Conservation (phyloP, 2,329 filamentous ascomycete species). For the Pestalotiopsis sp. region DNA sequence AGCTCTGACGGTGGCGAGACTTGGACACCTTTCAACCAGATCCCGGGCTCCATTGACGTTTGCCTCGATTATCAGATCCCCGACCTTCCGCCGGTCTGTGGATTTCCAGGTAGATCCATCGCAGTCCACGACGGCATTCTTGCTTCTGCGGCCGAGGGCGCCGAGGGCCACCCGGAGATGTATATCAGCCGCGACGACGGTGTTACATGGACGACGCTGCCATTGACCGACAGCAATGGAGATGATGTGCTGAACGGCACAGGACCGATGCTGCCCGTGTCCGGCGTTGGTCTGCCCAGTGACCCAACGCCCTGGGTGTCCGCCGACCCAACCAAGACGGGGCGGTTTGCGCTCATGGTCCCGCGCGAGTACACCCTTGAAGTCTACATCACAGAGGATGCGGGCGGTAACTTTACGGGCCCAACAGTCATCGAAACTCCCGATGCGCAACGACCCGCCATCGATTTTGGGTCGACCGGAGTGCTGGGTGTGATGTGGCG, state of each 20-base stretch:
- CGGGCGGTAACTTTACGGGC: background rate
- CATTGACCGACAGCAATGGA: background rate
- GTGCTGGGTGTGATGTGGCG: slow-evolving; percentile 2
- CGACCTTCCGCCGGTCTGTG: background rate
- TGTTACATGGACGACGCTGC: background rate
- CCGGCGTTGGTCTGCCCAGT: background rate
- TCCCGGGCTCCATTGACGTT: background rate
- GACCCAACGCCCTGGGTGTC: slow-evolving; percentile 2
- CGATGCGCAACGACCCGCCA: background rate
- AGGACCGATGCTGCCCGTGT: background rate
- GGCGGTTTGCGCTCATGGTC: background rate
- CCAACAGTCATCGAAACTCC: background rate
- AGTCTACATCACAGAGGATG: background rate
- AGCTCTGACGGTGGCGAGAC: slow-evolving; percentile 1
- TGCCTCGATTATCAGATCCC: background rate
- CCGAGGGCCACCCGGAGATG: background rate
- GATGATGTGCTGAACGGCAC: background rate
- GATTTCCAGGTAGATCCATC: background rate
- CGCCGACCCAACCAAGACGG: background rate
- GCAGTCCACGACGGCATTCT: slow-evolving; percentile 1
- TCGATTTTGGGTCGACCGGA: background rate
- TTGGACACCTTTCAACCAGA: background rate
- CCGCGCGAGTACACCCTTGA: background rate
- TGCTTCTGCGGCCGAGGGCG: background rate
- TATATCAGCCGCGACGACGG: slow-evolving; percentile 1